Evolutionary conservation across 441 rosid species (phyloP), one percentile per base, ranked within the genome.

Genomic region (Geranium incanum): DNA sequence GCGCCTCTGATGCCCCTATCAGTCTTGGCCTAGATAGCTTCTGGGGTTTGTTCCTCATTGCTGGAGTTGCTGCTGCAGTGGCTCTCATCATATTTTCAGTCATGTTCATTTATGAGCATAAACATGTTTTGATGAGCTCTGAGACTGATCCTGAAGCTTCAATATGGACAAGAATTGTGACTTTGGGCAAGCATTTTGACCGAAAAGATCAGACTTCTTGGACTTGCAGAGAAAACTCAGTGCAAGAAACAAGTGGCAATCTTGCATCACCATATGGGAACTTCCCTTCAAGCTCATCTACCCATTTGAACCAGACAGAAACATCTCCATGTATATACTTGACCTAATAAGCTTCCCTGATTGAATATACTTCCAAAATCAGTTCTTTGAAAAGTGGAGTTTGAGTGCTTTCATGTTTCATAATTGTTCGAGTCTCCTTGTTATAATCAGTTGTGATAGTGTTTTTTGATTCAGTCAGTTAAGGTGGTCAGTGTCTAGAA

Each of bases 11-110:
- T 11, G 37, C 88, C 64, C 83, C 92, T 1, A 70, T 71, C 11
- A 84, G 83, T 36, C 88, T 93, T 7, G 79, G 83, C 7, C 70
- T 89, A 5, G 74, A 81, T 5, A 89, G 87, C 55, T 90, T 93
- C 68, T 69, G 82, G 89, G 78, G 88, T 3, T 71, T 93, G 62
- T 93, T 90, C 78, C 64, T 86, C 3, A 71, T 83, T 18, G 86
- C 82, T 0, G 83, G 81, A 18, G 39, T 72, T 19, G 77, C 82
- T 23, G 79, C 90, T 16, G 0, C 71, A 0, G 3, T 67, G 52
- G 81, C 93, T 48, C 81, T 90, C 23, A 0, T 78, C 3, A 78
- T 82, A 48, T 88, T 74, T 65, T 3, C 60, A 0, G 45, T 65
- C 3, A 60, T 15, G 33, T 89, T 91, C 50, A 0, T 82, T 8